These are phyloP conservation scores for Diddensiella santjacobensis DNA, from an alignment of 805 yeast genomes.

Conservation along the genomic window DNA sequence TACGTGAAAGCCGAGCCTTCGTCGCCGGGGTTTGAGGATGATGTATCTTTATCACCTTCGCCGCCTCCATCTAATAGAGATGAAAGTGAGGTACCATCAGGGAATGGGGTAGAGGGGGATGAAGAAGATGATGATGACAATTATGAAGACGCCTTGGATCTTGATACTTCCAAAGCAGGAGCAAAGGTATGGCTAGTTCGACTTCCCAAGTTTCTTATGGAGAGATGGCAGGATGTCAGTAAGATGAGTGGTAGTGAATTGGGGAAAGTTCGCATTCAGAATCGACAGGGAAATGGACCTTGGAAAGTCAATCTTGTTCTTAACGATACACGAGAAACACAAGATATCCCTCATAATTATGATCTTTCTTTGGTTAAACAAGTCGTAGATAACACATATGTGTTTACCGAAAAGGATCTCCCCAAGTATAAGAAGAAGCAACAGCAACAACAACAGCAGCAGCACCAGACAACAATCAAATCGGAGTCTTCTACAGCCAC, in stretches of 20 bases:
- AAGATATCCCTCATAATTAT: slow-evolving; percentile 76
- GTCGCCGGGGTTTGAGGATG: slow-evolving; percentile 33
- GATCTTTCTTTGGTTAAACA: slow-evolving; percentile 75
- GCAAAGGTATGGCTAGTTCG: slow-evolving; percentile 91
- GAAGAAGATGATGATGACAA: slow-evolving; percentile 38
- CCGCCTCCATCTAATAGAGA: slow-evolving; percentile 25
- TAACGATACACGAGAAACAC: slow-evolving; percentile 40
- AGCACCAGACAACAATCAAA: background rate
- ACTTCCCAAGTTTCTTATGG: slow-evolving; percentile 81
- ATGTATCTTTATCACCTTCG: slow-evolving; percentile 35
- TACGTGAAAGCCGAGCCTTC: background rate
- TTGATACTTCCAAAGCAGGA: slow-evolving; percentile 57
- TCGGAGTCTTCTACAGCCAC: background rate
- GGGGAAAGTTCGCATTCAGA: slow-evolving; percentile 65
- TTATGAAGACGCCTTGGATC: slow-evolving; percentile 67
- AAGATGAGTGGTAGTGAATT: slow-evolving; percentile 67
- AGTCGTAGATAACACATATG: slow-evolving; percentile 77
- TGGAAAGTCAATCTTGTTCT: slow-evolving; percentile 36
- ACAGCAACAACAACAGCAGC: slow-evolving; percentile 3
- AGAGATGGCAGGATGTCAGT: slow-evolving; percentile 67
- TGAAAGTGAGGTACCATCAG: slow-evolving; percentile 9
- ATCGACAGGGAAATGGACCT: slow-evolving; percentile 27
- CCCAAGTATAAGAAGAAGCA: slow-evolving; percentile 36
- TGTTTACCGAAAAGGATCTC: slow-evolving; percentile 82
- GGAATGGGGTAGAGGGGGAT: background rate